Base-by-base conservation (phyloP, 1,284 basidiomycete species). In the Moniliophthora roreri region DNA sequence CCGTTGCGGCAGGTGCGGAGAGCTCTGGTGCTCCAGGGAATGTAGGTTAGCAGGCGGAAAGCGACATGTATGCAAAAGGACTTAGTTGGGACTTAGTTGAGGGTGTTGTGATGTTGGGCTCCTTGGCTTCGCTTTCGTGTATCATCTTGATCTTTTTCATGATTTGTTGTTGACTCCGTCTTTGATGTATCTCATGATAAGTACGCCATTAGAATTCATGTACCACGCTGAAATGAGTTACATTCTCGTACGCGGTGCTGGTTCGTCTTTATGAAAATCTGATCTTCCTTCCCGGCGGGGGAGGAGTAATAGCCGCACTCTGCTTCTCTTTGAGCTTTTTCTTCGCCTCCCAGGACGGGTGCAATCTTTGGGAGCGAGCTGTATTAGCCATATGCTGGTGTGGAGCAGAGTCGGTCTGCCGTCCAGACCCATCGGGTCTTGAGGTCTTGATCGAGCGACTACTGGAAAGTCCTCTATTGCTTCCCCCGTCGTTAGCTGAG, bases 271-370 rank as follows among this genome's bases (percentile, higher is more conserved):
- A 71, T 58, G 66, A 74, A 64, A 89, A 89, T 53, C 77, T 80
- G 55, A 87, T 87, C 69, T 87, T 87, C 60, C 76, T 86, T 34
- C 86, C 86, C 66, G 82, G 80, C 51, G 82, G 73, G 39, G 81
- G 37, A 16, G 51, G 77, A 24, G 84, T 63, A 47, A 89, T 84
- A 7, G 70, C 70, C 15, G 71, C 73, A 50, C 70, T 74, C 55
- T 80, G 72, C 68, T 77, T 82, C 70, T 89, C 86, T 67, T 89
- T 90, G 55, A 89, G 70, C 65, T 82, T 83, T 69, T 78, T 80
- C 70, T 95, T 96, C 3, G 94, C 94, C 69, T 91, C 91, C 94
- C 95, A 97, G 16, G 91, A 94, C 1, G 94, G 95, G 72, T 97
- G 95, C 53, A 95, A 60, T 26, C 28, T 11, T 32, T 32, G 28